Evolutionary conservation across 352 stramenopile genomes (phyloP).

Genomic region (Hyaloperonospora brassicae): DNA sequence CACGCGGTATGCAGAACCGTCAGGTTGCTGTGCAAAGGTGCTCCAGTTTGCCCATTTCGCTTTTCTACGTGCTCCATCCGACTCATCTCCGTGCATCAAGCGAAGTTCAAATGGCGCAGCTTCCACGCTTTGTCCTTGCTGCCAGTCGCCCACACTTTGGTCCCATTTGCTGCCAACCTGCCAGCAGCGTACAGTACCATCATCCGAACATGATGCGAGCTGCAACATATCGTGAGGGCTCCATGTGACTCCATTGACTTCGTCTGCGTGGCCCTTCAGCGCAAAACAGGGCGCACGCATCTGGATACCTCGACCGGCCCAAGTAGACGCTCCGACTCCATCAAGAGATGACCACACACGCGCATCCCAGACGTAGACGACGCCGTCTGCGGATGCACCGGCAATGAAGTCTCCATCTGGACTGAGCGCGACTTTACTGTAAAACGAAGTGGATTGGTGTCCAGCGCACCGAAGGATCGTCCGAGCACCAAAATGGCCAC

Average conservation of each 20-base stretch:
- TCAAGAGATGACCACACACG: constrained; percentile 12
- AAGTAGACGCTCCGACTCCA: constrained; percentile 1
- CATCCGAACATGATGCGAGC: constrained; percentile 54
- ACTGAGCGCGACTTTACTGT: constrained; percentile 52
- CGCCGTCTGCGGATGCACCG: constrained; percentile 41
- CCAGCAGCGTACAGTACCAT: constrained; percentile 53
- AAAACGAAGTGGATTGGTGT: constrained; percentile 58
- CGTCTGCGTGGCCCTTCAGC: constrained; percentile 51
- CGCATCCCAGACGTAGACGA: constrained; percentile 55
- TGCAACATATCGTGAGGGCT: constrained; percentile 39
- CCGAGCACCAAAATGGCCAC: constrained; percentile 5
- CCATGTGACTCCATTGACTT: constrained; percentile 67
- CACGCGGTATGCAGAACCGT: constrained; percentile 28
- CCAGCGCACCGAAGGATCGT: constrained; percentile 35
- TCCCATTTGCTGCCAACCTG: constrained; percentile 15
- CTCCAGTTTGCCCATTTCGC: constrained; percentile 29
- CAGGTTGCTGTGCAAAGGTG: constrained; percentile 25
- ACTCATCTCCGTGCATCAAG: neutral
- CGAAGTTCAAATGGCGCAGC: constrained; percentile 16
- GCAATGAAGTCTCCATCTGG: constrained; percentile 55
- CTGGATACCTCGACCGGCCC: constrained; percentile 1
- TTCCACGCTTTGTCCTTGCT: constrained; percentile 1
- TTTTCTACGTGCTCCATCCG: constrained; percentile 3
- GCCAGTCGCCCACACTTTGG: neutral
- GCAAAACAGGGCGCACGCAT: constrained; percentile 27